A percentile compares a stretch with the other conserved stretches of the same genome.
These are phyloP conservation scores for Saccharomyces paradoxus DNA, from an alignment of 805 yeast species.

Conservation along the genomic window DNA sequence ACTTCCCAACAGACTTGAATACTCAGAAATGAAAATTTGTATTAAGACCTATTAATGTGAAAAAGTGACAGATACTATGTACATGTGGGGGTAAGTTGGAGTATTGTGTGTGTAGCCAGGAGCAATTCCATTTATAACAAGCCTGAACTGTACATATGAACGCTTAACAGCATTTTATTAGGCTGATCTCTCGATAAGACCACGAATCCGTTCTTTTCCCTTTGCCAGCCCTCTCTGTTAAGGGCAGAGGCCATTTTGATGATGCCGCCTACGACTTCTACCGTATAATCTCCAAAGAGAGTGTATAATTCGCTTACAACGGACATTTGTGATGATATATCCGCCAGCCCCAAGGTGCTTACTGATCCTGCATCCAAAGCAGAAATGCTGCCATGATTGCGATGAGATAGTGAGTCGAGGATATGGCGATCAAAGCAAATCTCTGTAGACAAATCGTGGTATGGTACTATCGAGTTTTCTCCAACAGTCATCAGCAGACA, in stretches of 20 bases:
- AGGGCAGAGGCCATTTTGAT: neutral
- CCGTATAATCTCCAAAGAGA: neutral
- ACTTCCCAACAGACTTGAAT: neutral
- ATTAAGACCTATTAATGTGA: neutral
- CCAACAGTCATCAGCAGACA: neutral
- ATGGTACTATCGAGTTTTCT: neutral
- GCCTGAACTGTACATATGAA: neutral
- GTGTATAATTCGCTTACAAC: neutral
- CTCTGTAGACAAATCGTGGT: neutral
- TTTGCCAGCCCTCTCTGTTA: neutral
- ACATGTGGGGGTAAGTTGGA: neutral
- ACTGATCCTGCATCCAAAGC: neutral
- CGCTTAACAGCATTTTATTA: neutral
- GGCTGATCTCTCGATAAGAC: neutral
- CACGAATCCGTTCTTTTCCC: neutral
- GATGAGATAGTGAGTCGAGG: neutral
- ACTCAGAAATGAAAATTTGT: neutral
- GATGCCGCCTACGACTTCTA: neutral
- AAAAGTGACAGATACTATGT: neutral
- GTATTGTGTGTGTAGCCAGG: neutral
- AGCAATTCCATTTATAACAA: neutral
- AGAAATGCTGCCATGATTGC: neutral
- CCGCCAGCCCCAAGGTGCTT: neutral
- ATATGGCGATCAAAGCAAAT: neutral
- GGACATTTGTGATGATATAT: neutral